phyloP scores from a whole-genome alignment of 352 stramenopile species.

The Pythium dissotocum region DNA sequence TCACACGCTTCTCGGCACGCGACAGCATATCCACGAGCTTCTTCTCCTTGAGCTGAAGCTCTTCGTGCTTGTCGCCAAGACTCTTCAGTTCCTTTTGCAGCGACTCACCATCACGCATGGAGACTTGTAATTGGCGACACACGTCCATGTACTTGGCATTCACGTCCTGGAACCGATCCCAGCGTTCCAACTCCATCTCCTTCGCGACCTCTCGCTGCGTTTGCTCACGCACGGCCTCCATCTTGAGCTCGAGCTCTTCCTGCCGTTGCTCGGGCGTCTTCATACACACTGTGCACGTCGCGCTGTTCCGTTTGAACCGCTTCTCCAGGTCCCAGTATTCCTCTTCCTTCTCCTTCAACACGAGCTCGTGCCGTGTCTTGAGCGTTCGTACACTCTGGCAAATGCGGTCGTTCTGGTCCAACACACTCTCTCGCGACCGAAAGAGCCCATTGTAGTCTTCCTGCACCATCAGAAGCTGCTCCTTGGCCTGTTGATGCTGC shows the following conservation, averaged over 20 bases:
- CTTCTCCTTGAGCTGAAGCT: conserved; percentile 35
- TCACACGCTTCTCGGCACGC: conserved; percentile 23
- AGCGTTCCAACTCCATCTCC: conserved; percentile 63
- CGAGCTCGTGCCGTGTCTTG: conserved; percentile 46
- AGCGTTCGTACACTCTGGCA: conserved; percentile 46
- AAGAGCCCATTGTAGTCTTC: conserved; percentile 75
- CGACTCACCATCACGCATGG: conserved; percentile 28
- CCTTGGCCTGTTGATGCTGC: conserved; percentile 44
- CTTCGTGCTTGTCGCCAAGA: conserved; percentile 7
- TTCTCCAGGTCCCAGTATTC: conserved; percentile 69
- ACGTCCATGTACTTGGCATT: conserved; percentile 69
- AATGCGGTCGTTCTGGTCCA: conserved; percentile 52
- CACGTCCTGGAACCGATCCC: conserved; percentile 67
- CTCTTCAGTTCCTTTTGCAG: conserved; percentile 31
- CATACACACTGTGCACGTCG: conserved; percentile 47
- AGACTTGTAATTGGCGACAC: conserved; percentile 41
- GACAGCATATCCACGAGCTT: conserved; percentile 32
- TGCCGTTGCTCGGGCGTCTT: conserved; percentile 58
- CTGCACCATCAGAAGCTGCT: conserved; percentile 66
- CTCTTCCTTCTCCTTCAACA: conserved; percentile 49
- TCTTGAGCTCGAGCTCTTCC: conserved; percentile 38
- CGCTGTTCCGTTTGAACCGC: conserved; percentile 46
- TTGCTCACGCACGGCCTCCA: conserved; percentile 52
- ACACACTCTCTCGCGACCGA: conserved; percentile 36
- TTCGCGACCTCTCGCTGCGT: conserved; percentile 49